These are phyloP conservation scores for Plasmodium gallinaceum DNA, from an alignment of 169 alveolate genomes.

Conservation along the genomic window DNA sequence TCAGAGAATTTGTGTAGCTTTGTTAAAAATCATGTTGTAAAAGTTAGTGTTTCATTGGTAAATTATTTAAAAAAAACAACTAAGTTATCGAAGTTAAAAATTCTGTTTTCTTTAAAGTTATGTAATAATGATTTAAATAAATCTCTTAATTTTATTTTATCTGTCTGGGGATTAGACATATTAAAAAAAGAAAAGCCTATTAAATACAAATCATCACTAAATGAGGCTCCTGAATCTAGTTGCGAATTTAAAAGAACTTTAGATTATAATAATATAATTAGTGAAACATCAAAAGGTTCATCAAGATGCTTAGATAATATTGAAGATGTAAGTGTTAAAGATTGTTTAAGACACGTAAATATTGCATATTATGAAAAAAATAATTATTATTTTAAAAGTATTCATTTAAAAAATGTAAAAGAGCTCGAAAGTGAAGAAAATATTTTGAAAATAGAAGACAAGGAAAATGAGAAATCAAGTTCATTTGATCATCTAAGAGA, in stretches of 20 bases:
- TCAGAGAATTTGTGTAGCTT: constrained; percentile 36
- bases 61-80: constrained; percentile 54
- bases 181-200: constrained; percentile 33
- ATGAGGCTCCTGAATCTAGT: constrained; percentile 15
- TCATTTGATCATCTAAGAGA: background rate
- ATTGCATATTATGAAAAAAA: constrained; percentile 3
- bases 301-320: background rate
- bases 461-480: background rate
- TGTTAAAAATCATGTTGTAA: constrained; percentile 50
- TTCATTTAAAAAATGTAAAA: constrained; percentile 8
- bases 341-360: constrained; percentile 2
- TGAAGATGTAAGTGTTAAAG: constrained; percentile 9
- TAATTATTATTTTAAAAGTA: too few relatives aligned
- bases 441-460: background rate
- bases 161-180: constrained; percentile 51
- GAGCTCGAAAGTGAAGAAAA: background rate
- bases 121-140: constrained; percentile 64
- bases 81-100: constrained; percentile 43
- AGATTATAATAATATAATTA: constrained; percentile 3
- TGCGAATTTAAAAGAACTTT: constrained; percentile 10
- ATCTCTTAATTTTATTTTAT: constrained; percentile 33
- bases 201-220: constrained; percentile 7
- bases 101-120: constrained; percentile 38
- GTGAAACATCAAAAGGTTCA: background rate
- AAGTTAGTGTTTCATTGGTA: constrained; percentile 32